Evolutionary conservation across 768 basidiomycete genomes (phyloP).

Genomic region (Trametes cingulata): DNA sequence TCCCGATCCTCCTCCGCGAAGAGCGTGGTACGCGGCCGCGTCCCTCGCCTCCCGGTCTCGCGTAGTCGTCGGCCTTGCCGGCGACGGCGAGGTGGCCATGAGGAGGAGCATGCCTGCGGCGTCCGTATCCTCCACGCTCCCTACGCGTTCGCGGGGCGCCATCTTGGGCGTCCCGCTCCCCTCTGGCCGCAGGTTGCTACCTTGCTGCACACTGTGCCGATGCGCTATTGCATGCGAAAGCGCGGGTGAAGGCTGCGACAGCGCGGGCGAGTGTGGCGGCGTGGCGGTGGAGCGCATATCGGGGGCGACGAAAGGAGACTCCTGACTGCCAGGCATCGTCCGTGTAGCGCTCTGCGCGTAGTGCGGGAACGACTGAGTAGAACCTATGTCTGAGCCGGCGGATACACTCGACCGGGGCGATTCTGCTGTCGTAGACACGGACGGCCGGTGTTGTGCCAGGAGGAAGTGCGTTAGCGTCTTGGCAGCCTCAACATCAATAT

Average conservation of each 20-base stretch:
- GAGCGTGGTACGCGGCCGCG: slow-evolving; percentile 53
- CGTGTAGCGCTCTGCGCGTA: slow-evolving; percentile 70
- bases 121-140: slow-evolving; percentile 55
- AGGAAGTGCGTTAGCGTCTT: slow-evolving; percentile 75
- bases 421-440: slow-evolving; percentile 54
- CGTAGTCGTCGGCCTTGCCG: slow-evolving; percentile 57
- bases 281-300: slow-evolving; percentile 37
- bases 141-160: slow-evolving; percentile 18
- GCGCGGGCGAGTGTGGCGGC: slow-evolving; percentile 30
- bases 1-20: slow-evolving; percentile 48
- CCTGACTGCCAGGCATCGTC: slow-evolving; percentile 41
- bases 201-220: slow-evolving; percentile 8
- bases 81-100: slow-evolving; percentile 84
- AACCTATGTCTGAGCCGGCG: slow-evolving; percentile 67
- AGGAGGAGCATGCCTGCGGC: slow-evolving; percentile 86
- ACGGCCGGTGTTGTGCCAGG: slow-evolving; percentile 63
- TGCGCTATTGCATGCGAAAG: slow-evolving; percentile 22
- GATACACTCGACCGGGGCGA: slow-evolving; percentile 73
- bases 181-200: slow-evolving; percentile 19
- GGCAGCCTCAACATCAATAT: slow-evolving; percentile 78
- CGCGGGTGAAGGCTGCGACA: slow-evolving; percentile 18
- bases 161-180: slow-evolving; percentile 28
- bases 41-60: slow-evolving; percentile 50
- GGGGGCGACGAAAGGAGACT: slow-evolving; percentile 36
- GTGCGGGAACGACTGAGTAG: slow-evolving; percentile 60